Evolutionary conservation across 2,329 filamentous ascomycete species (phyloP), one percentile per base, ranked within the genome.

Genomic region (Periconia sp.): DNA sequence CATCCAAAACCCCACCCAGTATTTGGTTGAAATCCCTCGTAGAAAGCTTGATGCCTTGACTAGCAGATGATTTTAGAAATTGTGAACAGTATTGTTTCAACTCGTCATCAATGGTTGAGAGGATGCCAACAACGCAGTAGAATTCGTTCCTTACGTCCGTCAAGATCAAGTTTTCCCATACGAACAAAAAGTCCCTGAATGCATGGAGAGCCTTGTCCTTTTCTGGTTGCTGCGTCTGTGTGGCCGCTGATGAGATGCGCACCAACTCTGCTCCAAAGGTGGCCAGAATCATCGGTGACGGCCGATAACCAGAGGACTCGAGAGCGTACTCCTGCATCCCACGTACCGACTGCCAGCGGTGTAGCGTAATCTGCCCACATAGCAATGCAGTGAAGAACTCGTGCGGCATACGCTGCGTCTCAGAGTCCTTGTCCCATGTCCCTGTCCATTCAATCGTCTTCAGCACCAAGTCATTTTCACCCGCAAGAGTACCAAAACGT

Each of bases 1-100:
- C 68, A 19, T 77, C 72, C 3, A 80, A 75, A 7, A 84, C 69
- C n/a, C 78, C 80, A 30, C 75, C 69, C 5, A 87, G 75, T 5
- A 83, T 48, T 13, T 59, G 55, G 47, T 82, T 78, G 70, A 84
- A 83, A 5, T 76, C 63, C 3, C 61, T 57, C 0, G 70, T 54
- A 12, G 58, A 56, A 10, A 70, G 51, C 23, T 39, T 56, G 31
- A 68, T 48, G 9, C 16, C 36, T 40, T 64, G 59, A 12, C 60
- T 57, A 2, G 50, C 52, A 8, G 61, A 61, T 25, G 58, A 48
- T 2, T 53, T 49, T 7, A 70, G 53, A 30, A 70, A 68, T 12
- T 53, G 54, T 3, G 60, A 64, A 35, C 63, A 64, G 31, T 54
- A 67, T 0, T 48, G 39, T 30, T 54, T 61, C 61, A 59, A 70